Conservation (phyloP, 140 eudicot species). For the Anethum foeniculum region DNA sequence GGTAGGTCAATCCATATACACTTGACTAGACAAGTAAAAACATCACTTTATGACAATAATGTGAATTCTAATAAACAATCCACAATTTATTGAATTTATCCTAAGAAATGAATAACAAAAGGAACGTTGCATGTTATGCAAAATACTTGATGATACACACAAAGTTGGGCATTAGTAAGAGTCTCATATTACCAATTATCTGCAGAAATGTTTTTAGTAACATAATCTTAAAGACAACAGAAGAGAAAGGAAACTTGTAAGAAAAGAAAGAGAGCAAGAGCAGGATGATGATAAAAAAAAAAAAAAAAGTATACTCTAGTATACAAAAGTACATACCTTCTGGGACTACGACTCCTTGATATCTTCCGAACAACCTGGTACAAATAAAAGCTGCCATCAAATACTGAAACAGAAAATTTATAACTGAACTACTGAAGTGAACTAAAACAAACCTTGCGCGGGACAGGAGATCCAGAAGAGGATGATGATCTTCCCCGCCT, state of each 20-base stretch:
- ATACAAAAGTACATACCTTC: constrained; percentile 31
- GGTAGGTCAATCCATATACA: neutral
- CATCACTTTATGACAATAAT: neutral
- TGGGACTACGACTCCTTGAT: constrained; percentile 89
- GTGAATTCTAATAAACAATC: neutral
- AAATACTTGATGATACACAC: neutral
- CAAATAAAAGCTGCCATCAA: neutral
- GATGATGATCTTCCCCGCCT: constrained; percentile 86
- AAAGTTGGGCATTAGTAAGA: neutral
- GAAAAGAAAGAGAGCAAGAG: neutral
- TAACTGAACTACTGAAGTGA: neutral
- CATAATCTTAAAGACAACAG: neutral
- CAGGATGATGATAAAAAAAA: neutral
- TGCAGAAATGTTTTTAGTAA: neutral
- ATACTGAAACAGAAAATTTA: neutral
- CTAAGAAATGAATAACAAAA: neutral
- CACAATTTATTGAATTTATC: neutral
- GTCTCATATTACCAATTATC: neutral
- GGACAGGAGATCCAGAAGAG: constrained; percentile 81
- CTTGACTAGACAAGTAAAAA: neutral
- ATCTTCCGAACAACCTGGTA: constrained; percentile 43
- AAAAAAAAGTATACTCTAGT: neutral
- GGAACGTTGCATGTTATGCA: neutral
- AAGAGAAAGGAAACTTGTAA: neutral
- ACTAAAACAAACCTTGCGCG: constrained; percentile 61